Evolutionary conservation across 73 alveolate species (phyloP).

Genomic region (Paramecium sonneborni): DNA sequence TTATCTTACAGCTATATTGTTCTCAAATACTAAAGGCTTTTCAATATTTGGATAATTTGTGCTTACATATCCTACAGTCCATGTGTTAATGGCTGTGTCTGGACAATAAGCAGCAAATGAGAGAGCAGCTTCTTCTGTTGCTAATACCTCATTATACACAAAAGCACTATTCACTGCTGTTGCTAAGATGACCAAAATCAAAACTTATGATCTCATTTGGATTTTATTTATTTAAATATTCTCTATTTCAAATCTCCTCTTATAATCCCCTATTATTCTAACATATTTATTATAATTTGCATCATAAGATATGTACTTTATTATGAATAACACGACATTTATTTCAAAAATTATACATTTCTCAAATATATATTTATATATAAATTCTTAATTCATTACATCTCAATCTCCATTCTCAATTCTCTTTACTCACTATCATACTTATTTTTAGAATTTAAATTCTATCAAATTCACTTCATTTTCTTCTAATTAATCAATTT

Average conservation of each 20-base stretch:
- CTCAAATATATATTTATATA: too few species aligned
- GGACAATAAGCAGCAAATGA: slow-evolving; percentile 48
- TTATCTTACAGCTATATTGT: background rate
- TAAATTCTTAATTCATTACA: background rate
- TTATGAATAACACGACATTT: background rate
- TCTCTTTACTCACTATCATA: too few species aligned
- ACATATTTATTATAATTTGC: background rate
- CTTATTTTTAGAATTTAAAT: too few species aligned
- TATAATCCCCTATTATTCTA: background rate
- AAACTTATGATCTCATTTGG: background rate
- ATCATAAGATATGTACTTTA: background rate
- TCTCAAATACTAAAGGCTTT: slow-evolving; percentile 4
- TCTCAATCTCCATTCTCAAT: background rate
- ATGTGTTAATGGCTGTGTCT: background rate
- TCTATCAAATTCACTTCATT: too few species aligned
- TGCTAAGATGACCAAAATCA: background rate
- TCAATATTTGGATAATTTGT: background rate
- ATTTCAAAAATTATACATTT: too few species aligned
- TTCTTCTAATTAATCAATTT: too few species aligned
- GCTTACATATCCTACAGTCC: slow-evolving; percentile 26
- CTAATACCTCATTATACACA: slow-evolving; percentile 1
- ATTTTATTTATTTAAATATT: background rate
- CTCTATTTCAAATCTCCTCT: background rate
- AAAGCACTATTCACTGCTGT: background rate
- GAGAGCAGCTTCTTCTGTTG: slow-evolving; percentile 19